phyloP scores from a whole-genome alignment of 305 asterid genomes.

The Nicotiana rustica region DNA sequence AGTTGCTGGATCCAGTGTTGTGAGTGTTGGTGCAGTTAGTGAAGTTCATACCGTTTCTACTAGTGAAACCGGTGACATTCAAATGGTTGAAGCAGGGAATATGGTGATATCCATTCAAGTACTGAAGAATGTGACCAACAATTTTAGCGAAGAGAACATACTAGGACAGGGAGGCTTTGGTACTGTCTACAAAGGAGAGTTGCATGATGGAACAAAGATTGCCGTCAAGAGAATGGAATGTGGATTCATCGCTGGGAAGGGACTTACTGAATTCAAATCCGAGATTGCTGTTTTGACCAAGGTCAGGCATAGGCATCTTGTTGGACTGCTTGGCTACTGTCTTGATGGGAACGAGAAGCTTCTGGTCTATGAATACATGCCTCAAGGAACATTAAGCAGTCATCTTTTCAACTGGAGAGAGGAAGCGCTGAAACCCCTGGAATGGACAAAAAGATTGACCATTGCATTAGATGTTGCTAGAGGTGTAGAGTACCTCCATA shows the following conservation, averaged over 20 bases:
- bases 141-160: conserved; percentile 73
- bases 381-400: conserved; percentile 86
- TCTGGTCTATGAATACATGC: conserved; percentile 89
- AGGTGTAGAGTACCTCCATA: conserved; percentile 93
- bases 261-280: conserved; percentile 78
- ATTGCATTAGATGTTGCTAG: conserved; percentile 89
- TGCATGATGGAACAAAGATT: conserved; percentile 93
- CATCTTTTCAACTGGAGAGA: conserved; percentile 78
- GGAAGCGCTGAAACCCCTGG: conserved; percentile 80
- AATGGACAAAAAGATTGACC: conserved; percentile 81
- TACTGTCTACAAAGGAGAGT: conserved; percentile 86
- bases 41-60: conserved; percentile 66
- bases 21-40: conserved; percentile 62
- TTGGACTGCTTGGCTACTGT: conserved; percentile 93
- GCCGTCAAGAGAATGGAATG: conserved; percentile 97
- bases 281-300: conserved; percentile 92
- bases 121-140: conserved; percentile 74
- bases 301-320: conserved; percentile 91
- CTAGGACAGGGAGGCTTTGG: conserved; percentile 93
- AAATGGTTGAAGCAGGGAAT: conserved; percentile 93
- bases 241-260: conserved; percentile 82
- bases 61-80: conserved; percentile 62
- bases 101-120: conserved; percentile 94
- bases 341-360: conserved; percentile 92
- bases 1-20: conserved; percentile 86